Base-by-base conservation (phyloP, 768 basidiomycete genomes). In the Calvatia gigantea region DNA sequence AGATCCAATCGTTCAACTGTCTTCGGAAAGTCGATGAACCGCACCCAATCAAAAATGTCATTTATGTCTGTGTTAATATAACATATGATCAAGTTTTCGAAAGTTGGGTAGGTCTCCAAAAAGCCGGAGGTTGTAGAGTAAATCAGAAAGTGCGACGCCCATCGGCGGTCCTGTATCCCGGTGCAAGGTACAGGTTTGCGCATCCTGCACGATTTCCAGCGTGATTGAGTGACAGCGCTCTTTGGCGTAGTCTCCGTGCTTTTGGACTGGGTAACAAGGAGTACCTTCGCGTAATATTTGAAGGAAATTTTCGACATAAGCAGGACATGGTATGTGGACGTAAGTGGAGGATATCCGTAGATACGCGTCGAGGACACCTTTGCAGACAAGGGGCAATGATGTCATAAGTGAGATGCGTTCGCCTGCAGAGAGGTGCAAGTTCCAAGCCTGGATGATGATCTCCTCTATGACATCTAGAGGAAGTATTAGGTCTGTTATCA, bases 401-500 rank as follows among this genome's bases (percentile, higher is more conserved):
- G 60, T 64, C 64, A 70, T 71, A 21, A 73, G 60, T 14, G 56
- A 41, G 41, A 65, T 64, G 35, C 74, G 70, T 32, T 72, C 70
- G 19, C 54, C 41, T 2, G 59, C 52, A 2, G 69, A 55, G 38
- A 70, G 65, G 3, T 60, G 62, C 2, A 63, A 60, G 12, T 52
- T 15, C 75, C 74, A 76, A 17, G 64, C 53, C 14, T 67, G 60
- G 17, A 52, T 33, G 50, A 75, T 59, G 32, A 75, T 67, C 11
- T 54, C 51, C 44, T 56, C 58, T 51, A 62, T 27, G 4, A 56
- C 31, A 29, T 56, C 54, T 14, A 7, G 54, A 1, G 54, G 54
- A n/a, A 56, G 54, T 11, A 47, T 38, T 42, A 17, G 2, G 12
- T 23, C 23, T 25, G 28, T 19, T 2, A 21, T 29, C 21, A 42